Evolutionary conservation across 371 early-diverging fungal genomes (phyloP).

Genomic region (Apophysomyces variabilis): DNA sequence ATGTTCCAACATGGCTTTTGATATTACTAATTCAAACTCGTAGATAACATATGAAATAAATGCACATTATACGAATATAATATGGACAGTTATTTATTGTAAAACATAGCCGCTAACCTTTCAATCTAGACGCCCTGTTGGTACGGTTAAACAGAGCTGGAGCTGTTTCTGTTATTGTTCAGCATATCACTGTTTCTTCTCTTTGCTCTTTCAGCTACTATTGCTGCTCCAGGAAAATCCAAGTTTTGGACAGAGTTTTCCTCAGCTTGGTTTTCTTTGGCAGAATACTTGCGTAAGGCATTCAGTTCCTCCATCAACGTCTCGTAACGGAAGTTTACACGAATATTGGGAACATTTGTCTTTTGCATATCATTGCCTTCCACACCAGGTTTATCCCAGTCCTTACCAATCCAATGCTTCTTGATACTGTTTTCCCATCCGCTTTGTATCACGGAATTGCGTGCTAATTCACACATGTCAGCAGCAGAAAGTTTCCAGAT

Average conservation of each 20-base stretch:
- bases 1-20: no score
- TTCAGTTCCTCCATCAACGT: constrained; percentile 86
- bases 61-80: no score
- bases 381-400: constrained; percentile 78
- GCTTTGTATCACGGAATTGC: constrained; percentile 94
- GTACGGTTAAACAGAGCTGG: no score
- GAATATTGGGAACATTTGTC: constrained; percentile 96
- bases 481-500: constrained; percentile 95
- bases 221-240: constrained; percentile 34
- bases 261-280: constrained; percentile 1
- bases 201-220: constrained; percentile 39
- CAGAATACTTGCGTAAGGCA: constrained; percentile 51
- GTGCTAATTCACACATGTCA: constrained; percentile 98
- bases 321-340: constrained; percentile 86
- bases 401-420: constrained; percentile 91
- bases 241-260: not conserved
- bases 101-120: no score
- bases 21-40: no score
- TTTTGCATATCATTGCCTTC: constrained; percentile 92
- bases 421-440: constrained; percentile 94
- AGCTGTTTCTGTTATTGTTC: not conserved
- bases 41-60: no score
- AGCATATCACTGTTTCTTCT: not conserved
- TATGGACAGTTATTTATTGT: no score
- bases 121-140: no score